Evolutionary conservation across 495 filamentous ascomycete species (phyloP), one percentile per base, ranked within the genome.

Genomic region (Acidiella bohemica): DNA sequence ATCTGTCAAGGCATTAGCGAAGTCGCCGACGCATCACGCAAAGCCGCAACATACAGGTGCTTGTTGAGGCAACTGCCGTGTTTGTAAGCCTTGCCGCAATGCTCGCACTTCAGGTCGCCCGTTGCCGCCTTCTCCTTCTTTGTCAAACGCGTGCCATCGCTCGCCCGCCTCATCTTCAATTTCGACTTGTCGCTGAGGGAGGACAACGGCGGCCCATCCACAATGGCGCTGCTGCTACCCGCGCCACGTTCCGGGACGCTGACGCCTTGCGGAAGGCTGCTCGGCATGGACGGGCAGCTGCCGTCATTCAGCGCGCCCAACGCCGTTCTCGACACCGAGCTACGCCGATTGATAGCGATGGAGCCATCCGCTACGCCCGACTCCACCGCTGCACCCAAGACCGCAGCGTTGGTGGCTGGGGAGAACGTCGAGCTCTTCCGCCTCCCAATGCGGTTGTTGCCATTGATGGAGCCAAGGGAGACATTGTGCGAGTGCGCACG

Each of bases 61-160:
- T 97, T 97, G 61, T 84, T 90, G 70, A 97, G 78, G 79, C 90
- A 97, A 71, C 92, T 96, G 77, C 88, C 88, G 75, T 97, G 90
- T 79, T 97, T 97, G 77, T 97, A 97, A 66, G 84, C 86, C 72
- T 97, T 97, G 62, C 90, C 90, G 71, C 90, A 97, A 64, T 83
- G 90, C 57, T 95, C 87, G 67, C 90, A 97, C 64, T 83, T 81
- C 56, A 97, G 72, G 59, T 95, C 88, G 51, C 76, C 74, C 53
- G 76, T 72, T 56, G 67, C 80, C 59, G 66, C 66, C 60, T 76
- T 80, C 48, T 84, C 82, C 46, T 65, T 68, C 63, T 85, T 90
- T 51, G 67, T 68, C 50, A 84, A 66, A 46, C 78, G 75, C 49
- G 83, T 78, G 46, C 82, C 85, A 63, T 92, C 90, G 63, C 83